These are phyloP conservation scores for Pythium myriotylum DNA, from an alignment of 352 stramenopile genomes.

Conservation along the genomic window DNA sequence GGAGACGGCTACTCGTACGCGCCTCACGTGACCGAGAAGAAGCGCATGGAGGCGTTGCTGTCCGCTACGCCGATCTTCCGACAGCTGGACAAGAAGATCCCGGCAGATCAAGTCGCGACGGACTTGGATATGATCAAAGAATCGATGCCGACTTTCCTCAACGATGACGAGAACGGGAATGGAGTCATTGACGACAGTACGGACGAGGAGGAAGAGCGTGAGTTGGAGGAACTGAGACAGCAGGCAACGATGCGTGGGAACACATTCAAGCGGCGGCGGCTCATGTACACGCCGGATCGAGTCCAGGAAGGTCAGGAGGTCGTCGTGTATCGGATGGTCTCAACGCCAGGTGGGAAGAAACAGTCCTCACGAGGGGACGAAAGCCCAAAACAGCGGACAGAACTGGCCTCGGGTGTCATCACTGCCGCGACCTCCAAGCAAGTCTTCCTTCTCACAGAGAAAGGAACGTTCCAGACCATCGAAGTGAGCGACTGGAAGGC, in stretches of 20 bases:
- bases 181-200: constrained; percentile 21
- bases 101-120: constrained; percentile 31
- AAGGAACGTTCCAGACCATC: constrained; percentile 46
- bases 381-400: constrained; percentile 6
- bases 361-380: not conserved
- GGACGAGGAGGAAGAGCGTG: constrained; percentile 22
- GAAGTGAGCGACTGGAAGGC: constrained; percentile 47
- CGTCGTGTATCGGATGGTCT: constrained; percentile 31
- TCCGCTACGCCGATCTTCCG: constrained; percentile 53
- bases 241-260: not conserved
- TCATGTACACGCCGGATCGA: constrained; percentile 51
- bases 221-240: constrained; percentile 3
- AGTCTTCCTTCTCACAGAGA: constrained; percentile 45
- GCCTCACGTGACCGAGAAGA: constrained; percentile 54
- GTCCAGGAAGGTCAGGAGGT: constrained; percentile 65
- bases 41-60: constrained; percentile 53
- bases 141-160: constrained; percentile 20
- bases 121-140: constrained; percentile 48
- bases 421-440: constrained; percentile 46
- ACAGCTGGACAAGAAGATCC: constrained; percentile 41
- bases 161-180: not conserved
- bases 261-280: constrained; percentile 25
- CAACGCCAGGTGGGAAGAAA: constrained; percentile 5
- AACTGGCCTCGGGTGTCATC: constrained; percentile 46
- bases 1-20: constrained; percentile 24